Base-by-base conservation (phyloP, 2,329 filamentous ascomycete genomes). In the Corinectria fuckeliana region DNA sequence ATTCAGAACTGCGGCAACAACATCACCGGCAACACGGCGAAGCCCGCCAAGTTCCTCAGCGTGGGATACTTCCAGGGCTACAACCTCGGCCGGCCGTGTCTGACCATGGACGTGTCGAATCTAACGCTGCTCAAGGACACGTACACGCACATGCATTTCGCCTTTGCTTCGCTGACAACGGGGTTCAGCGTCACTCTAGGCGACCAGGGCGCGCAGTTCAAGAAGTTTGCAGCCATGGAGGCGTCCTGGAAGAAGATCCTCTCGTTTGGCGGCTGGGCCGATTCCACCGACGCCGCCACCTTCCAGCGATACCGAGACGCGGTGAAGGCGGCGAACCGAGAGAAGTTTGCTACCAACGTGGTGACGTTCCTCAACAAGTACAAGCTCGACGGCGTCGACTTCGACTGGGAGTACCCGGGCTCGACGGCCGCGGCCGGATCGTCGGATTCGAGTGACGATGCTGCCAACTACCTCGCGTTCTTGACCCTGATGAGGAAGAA, bases 391-490 rank as follows among this genome's bases (percentile, higher is more conserved):
- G 80, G 80, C 0, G 67, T 81, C 9, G 79, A 81, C 42, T 67
- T 81, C 39, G 79, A 82, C 62, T 84, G 80, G 81, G 80, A 81
- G 54, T 81, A 82, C 53, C 76, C 76, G 1, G 73, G 71, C 0
- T 73, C 72, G 28, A 67, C 18, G 76, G 45, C 51, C 9, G 50
- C 57, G 8, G 45, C 50, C 0, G 45, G 78, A 58, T 78, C 74
- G 1, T 81, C 79, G 0, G 66, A 71, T 1, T 69, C 73, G 0
- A 67, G 51, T 4, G 78, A 76, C 0, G 73, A 76, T 11, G 71
- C 69, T 1, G n/a, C 58, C 16, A 69, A 74, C 52, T 76, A 76
- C 36, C 74, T 75, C 47, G 71, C 68, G 36, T 75, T 77, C 49
- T 62, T 79, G 62, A 74, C 68, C 28, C 23, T 69, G 3, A 62